Evolutionary conservation across 192 early-diverging fungal species (phyloP), one percentile per base, ranked within the genome.

Genomic region (Fimicolochytrium jonesii): DNA sequence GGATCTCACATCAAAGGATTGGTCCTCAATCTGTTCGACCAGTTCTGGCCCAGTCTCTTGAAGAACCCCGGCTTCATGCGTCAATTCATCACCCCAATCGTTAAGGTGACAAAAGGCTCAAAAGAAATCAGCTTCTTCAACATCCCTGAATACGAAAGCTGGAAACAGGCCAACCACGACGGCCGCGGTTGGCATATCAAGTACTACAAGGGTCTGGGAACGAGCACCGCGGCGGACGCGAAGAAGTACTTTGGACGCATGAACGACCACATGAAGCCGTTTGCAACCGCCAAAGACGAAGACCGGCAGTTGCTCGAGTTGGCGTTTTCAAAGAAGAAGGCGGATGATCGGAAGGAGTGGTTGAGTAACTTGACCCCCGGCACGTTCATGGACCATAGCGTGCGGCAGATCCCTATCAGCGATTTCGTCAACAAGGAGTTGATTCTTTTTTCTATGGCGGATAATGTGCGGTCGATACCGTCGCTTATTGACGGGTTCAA

Each of bases 1-100:
- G 93, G 92, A 23, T 90, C 87, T 26, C 93, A 95, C 47, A 95
- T 95, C 75, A 95, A 95, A 69, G 92, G 92, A 20, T 77, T 95
- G 2, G 74, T 95, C 18, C 82, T 95, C 69, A 95, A 95, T 66
- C 86, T 93, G 53, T 84, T 95, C 28, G 92, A 93, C 69, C 83
- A 87, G 36, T 85, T 89, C 73, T 95, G 86, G 59, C 93, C 93
- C 6, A 86, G 84, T 0, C 71, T 95, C 23, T 72, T 95, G 35
- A 78, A 88, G 58, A 84, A 86, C 23, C 78, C 88, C 18, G 90
- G 87, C 0, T 95, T 95, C 68, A 50, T 95, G 49, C 74, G 85
- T 35, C 88, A 95, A 68, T 93, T 95, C 57, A 90, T 95, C 55
- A 95, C 93, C 11, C 93, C 93, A 6, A 91, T 95, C 56, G 86